phyloP scores from a whole-genome alignment of 2,329 filamentous ascomycete species.

The Paracorniculantispora psalliotae region DNA sequence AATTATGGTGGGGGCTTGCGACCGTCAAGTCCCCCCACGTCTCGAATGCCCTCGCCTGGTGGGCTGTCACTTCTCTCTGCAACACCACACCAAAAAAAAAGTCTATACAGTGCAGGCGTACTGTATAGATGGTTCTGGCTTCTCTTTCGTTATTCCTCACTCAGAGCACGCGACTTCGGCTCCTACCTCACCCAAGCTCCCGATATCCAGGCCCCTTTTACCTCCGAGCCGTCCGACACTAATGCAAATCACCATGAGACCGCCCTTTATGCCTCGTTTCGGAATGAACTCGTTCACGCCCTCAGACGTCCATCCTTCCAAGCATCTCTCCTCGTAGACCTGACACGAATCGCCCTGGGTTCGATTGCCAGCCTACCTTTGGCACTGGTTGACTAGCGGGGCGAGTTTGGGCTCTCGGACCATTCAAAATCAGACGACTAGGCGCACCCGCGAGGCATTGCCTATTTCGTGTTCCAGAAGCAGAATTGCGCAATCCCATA shows the following conservation, averaged over 20 bases:
- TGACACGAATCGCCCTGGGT: neutral
- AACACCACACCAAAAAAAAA: slow-evolving; percentile 7
- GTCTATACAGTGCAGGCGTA: slow-evolving; percentile 7
- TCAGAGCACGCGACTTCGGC: slow-evolving; percentile 11
- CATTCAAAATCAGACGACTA: slow-evolving; percentile 7
- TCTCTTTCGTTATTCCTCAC: slow-evolving; percentile 8
- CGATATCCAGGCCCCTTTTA: slow-evolving; percentile 7
- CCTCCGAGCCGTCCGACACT: slow-evolving; percentile 12
- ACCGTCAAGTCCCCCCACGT: neutral
- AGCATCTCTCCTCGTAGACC: neutral
- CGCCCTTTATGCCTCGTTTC: neutral
- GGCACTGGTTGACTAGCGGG: neutral
- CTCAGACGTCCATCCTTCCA: neutral
- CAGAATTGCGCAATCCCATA: slow-evolving; percentile 12
- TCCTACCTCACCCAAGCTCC: neutral
- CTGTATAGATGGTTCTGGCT: slow-evolving; percentile 6
- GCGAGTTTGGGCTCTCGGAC: neutral
- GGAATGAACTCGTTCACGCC: neutral
- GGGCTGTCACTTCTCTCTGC: neutral
- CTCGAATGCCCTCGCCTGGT: slow-evolving; percentile 6
- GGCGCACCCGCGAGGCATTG: slow-evolving; percentile 5
- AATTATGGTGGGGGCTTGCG: slow-evolving; percentile 7
- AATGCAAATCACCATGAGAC: neutral
- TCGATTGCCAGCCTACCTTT: neutral
- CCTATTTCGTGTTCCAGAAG: slow-evolving; percentile 9